A percentile compares a stretch with the other conserved stretches of the same genome.
Evolutionary conservation across 179 eudicot genomes (phyloP).

Genomic region (Spinacia oleracea): DNA sequence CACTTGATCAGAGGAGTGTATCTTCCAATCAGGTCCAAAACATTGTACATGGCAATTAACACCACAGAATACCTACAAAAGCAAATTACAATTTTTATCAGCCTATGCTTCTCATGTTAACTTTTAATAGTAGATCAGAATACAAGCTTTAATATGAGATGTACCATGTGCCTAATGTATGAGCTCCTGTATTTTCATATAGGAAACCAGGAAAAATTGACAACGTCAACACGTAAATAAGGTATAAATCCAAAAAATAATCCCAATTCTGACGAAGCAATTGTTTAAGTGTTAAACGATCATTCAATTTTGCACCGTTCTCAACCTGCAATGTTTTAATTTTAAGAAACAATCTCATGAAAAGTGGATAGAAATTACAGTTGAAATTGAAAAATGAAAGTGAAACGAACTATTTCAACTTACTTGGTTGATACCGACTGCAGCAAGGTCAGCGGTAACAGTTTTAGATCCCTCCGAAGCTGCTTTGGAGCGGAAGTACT

Average conservation of each 20-base stretch:
- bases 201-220: constrained; percentile 71
- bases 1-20: constrained; percentile 54
- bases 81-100: background rate
- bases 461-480: constrained; percentile 65
- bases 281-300: constrained; percentile 45
- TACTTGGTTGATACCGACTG: constrained; percentile 53
- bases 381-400: background rate
- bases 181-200: constrained; percentile 60
- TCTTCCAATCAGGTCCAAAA: constrained; percentile 61
- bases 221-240: constrained; percentile 53
- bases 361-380: background rate
- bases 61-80: constrained; percentile 66
- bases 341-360: too few species aligned
- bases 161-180: constrained; percentile 59
- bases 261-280: constrained; percentile 48
- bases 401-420: background rate
- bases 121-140: background rate
- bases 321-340: constrained; percentile 36
- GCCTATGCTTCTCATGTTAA: background rate
- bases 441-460: constrained; percentile 56
- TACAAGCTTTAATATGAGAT: background rate
- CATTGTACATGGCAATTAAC: constrained; percentile 73
- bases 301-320: constrained; percentile 20
- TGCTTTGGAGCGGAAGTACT: constrained; percentile 59
- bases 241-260: constrained; percentile 48